Evolutionary conservation across 768 basidiomycete genomes (phyloP), one percentile per base, ranked within the genome.

Genomic region (Leucocoprinus birnbaumii): DNA sequence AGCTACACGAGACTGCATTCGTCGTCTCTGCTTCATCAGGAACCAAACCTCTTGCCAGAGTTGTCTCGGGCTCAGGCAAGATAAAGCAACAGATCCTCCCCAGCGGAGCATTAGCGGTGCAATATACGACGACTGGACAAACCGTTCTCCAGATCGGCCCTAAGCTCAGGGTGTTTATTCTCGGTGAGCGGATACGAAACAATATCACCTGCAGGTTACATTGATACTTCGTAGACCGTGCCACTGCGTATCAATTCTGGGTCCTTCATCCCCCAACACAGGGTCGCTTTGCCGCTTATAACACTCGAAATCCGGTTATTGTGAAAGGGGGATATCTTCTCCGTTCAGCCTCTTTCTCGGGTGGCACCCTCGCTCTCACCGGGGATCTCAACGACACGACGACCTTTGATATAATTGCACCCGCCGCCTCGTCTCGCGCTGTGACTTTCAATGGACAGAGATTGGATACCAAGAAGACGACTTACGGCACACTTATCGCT

Each of bases 181-280:
- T 80, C 44, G 79, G 79, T 75, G 48, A 53, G 70, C 46, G 11
- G 43, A 19, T 19, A 11, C 56, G 4, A 25, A 31, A 47, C 8
- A 3, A 24, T 45, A 2, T 25, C 21, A 27, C 34, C 3, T 35
- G 5, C 3, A 11, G 38, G 21, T 25, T 4, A n/a, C 13, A 21
- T 21, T 53, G 13, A 40, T 0, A 21, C 14, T 24, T 40, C 8
- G 13, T 48, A 80, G 80, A 81, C 60, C 78, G 77, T 35, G 63
- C 66, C 38, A 77, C 70, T 31, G 80, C 80, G 3, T 80, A 80
- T 55, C 68, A 78, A 53, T 79, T 78, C 62, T 80, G 80, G 79
- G 72, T 78, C 26, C 65, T 80, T 56, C 72, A 80, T 51, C 77
- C 73, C 1, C 69, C 72, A 18, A 65, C 72, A 10, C 58, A 62